A percentile compares a stretch with the other conserved stretches of the same genome.
Conservation (phyloP, 2,329 filamentous ascomycete genomes). For the Xylaria sp. region DNA sequence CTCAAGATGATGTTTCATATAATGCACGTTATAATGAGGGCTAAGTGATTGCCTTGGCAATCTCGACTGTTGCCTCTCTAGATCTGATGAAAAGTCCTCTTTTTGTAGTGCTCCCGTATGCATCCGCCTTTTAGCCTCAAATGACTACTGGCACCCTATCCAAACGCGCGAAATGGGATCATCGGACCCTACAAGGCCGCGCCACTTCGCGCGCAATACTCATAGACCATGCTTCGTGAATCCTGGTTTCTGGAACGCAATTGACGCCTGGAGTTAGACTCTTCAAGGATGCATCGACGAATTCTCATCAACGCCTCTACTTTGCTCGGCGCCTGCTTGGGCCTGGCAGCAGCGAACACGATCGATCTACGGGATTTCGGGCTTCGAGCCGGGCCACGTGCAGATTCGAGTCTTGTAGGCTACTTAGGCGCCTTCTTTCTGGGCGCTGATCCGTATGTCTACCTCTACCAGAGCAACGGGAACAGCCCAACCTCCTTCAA, state of each 20-base stretch:
- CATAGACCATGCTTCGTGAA: background rate
- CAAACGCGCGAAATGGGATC: conserved; percentile 16
- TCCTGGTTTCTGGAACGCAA: background rate
- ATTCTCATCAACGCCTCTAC: conserved; percentile 13
- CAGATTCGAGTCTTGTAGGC: conserved; percentile 57
- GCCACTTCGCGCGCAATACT: conserved; percentile 1
- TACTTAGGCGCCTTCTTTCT: conserved; percentile 67
- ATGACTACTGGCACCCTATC: background rate
- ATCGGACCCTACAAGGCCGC: conserved; percentile 22
- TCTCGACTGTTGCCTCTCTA: too few species aligned
- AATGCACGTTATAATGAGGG: too few species aligned
- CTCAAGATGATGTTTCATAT: too few species aligned
- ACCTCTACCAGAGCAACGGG: conserved; percentile 65
- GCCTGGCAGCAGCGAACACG: conserved; percentile 31
- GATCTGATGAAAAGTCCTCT: background rate
- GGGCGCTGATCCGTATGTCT: conserved; percentile 63
- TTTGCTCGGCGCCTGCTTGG: conserved; percentile 33
- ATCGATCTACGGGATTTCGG: conserved; percentile 45
- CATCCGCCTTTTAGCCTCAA: conserved; percentile 29
- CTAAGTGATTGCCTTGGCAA: too few species aligned
- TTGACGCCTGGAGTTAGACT: background rate
- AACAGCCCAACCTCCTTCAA: conserved; percentile 62
- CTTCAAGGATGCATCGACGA: conserved; percentile 21
- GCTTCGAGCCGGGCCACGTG: conserved; percentile 44
- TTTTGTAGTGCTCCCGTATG: background rate